Base-by-base conservation (phyloP, 2,329 filamentous ascomycete species). In the Fusarium acutatum region DNA sequence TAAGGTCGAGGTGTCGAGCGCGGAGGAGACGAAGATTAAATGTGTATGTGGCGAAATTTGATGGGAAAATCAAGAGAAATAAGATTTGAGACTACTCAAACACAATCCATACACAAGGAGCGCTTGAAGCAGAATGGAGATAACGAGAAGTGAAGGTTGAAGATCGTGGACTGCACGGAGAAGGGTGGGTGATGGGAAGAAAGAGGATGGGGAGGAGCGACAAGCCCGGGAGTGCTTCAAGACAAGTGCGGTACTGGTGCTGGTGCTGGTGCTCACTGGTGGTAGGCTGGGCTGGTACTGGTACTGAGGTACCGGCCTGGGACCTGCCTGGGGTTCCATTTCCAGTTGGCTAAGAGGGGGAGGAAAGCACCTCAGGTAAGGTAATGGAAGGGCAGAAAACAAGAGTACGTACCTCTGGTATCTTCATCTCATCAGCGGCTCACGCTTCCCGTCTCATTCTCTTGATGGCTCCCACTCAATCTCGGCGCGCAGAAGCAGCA, bases 191-290 rank as follows among this genome's bases (percentile, higher is more conserved):
- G 75, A 77, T 76, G 71, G 75, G 71, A 73, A 78, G 77, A 78
- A 77, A 77, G 79, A 81, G 75, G 77, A 81, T 77, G 78, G 80
- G 80, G 80, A 82, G 78, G 81, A 81, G 80, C 80, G 80, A 82
- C 79, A 78, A 79, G 77, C 72, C 73, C 71, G 78, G 79, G 77
- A 76, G 78, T 79, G 74, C 79, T 74, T 53, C 72, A 72, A 75
- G 75, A 78, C 72, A 75, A 75, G 76, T 77, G 76, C 65, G 77
- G 77, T 78, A 75, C 77, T 73, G 74, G 56, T 41, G 11, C 37
- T 73, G 74, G 56, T 43, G 20, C 37, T 67, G 50, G 40, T 28
- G 40, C 54, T 49, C 49, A 53, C 38, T 62, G 59, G 54, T 58
- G 56, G 58, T 60, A 60, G 54, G 54, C 54, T 67, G 50, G 54